phyloP scores from a whole-genome alignment of 257 asterid genomes.

The Jasminum sambac region DNA sequence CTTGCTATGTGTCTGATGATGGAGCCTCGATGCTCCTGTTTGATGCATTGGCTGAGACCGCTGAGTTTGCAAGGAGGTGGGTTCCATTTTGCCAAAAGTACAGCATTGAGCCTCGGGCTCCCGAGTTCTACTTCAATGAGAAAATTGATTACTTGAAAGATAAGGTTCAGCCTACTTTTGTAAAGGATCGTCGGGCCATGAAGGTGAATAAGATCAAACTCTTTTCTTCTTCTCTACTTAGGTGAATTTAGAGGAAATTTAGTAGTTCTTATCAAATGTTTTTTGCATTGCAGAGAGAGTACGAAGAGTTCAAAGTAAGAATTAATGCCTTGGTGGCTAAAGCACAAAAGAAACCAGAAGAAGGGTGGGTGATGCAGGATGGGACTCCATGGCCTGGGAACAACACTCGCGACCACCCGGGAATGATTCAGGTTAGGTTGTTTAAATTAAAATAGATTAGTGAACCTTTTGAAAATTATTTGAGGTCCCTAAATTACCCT shows the following conservation, averaged over 20 bases:
- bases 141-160: conserved; percentile 81
- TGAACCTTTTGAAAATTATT: not conserved
- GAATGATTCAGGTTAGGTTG: conserved; percentile 75
- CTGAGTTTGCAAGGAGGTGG: conserved; percentile 88
- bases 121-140: conserved; percentile 76
- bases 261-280: conserved; percentile 9
- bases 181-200: conserved; percentile 90
- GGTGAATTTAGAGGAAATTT: not conserved
- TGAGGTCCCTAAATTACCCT: no score
- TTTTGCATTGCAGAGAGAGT: conserved; percentile 64
- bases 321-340: conserved; percentile 73
- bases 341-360: conserved; percentile 90
- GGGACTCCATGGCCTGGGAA: conserved; percentile 95
- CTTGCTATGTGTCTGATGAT: conserved; percentile 87
- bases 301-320: conserved; percentile 80
- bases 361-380: conserved; percentile 92
- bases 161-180: conserved; percentile 77
- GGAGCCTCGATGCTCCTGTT: conserved; percentile 92
- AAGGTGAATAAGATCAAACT: conserved; percentile 44
- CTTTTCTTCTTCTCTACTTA: not conserved
- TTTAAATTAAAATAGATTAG: no score
- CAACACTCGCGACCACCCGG: conserved; percentile 83
- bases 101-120: conserved; percentile 75
- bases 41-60: conserved; percentile 67
- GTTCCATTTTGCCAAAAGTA: conserved; percentile 84